Base-by-base conservation (phyloP, 169 alveolate species). In the Cardiosporidium cionae region DNA sequence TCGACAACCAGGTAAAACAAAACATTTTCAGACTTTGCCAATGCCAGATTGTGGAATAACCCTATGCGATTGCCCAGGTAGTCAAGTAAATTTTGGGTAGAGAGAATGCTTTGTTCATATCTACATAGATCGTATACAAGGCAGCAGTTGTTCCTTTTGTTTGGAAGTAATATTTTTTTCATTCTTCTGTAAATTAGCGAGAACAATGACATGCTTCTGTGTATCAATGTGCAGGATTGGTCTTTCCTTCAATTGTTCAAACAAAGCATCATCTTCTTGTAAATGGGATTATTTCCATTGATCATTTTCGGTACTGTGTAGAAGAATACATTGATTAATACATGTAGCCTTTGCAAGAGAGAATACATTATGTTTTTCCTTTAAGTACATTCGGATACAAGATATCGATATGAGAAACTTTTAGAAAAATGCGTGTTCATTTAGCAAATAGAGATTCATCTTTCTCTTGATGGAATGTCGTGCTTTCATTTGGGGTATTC, bases 1-100 rank as follows among this genome's bases (percentile, higher is more conserved):
- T 34, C 78, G 92, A 35, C 92, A 91, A 77, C 99, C 99, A 4
- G 99, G 99, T 2, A 96, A 96, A 80, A 97, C 99, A 3, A 96
- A 95, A 80, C 99, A 95, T 80, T 89, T 96, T 69, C 98, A 97
- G 73, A 96, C 99, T 2, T 75, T 96, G 35, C 64, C 80, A 27
- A 73, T 92, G 65, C 73, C 72, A 31, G 80, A 84, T 62, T 69
- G 90, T 4, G 91, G 87, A 37, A 78, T 97, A 52, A 86, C 94
- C 25, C 85, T 97, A 69, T 95, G 99, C 78, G 99, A 96, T 82
- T 95, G 99, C 77, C 98, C 98, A 23, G 96, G 93, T 62, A 63
- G 22, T 25, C n/a, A n/a, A n/a, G n/a, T n/a, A n/a, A n/a, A n/a
- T n/a, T n/a, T n/a, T n/a, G n/a, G n/a, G n/a, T n/a, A n/a, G 22